Percentiles rank a stretch among this genome's conserved stretches.
phyloP scores from a whole-genome alignment of 495 filamentous ascomycete species.

The Friedmanniomyces simplex region DNA sequence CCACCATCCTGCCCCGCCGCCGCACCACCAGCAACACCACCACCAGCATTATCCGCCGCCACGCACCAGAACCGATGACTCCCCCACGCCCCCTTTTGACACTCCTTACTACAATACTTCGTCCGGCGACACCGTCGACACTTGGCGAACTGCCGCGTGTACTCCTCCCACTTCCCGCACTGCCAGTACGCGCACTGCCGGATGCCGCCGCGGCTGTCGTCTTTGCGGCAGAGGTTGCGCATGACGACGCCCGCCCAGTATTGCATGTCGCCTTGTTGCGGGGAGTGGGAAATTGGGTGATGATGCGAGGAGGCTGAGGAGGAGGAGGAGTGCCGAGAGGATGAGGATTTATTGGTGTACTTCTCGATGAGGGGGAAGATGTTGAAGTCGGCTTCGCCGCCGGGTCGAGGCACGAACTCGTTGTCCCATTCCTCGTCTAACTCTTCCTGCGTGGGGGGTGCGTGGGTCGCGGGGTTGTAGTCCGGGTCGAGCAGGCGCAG shows the following conservation, averaged over 20 bases:
- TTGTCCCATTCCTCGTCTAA: slow-evolving; percentile 88
- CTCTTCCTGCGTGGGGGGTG: slow-evolving; percentile 42
- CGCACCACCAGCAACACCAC: too few relatives aligned
- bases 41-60: slow-evolving; percentile 55
- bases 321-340: slow-evolving; percentile 45
- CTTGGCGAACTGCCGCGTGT: slow-evolving; percentile 91
- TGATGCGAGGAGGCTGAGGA: not conserved
- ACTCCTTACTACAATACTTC: slow-evolving; percentile 99
- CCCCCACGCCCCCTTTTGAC: slow-evolving; percentile 97
- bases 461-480: slow-evolving; percentile 28
- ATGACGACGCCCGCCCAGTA: slow-evolving; percentile 99
- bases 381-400: slow-evolving; percentile 39
- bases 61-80: slow-evolving; percentile 97
- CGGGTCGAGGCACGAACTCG: slow-evolving; percentile 44
- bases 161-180: slow-evolving; percentile 97
- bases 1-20: not conserved
- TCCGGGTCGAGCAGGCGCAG: slow-evolving; percentile 68
- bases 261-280: slow-evolving; percentile 63
- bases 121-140: slow-evolving; percentile 92
- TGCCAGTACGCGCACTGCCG: slow-evolving; percentile 95
- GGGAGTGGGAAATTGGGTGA: not conserved
- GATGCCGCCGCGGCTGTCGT: slow-evolving; percentile 86
- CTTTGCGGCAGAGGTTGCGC: slow-evolving; percentile 96
- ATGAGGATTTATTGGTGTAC: slow-evolving; percentile 65
- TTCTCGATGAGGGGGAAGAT: slow-evolving; percentile 98